Evolutionary conservation across 345 rosid species (phyloP), one percentile per base, ranked within the genome.

Genomic region (Citrus hindsii): DNA sequence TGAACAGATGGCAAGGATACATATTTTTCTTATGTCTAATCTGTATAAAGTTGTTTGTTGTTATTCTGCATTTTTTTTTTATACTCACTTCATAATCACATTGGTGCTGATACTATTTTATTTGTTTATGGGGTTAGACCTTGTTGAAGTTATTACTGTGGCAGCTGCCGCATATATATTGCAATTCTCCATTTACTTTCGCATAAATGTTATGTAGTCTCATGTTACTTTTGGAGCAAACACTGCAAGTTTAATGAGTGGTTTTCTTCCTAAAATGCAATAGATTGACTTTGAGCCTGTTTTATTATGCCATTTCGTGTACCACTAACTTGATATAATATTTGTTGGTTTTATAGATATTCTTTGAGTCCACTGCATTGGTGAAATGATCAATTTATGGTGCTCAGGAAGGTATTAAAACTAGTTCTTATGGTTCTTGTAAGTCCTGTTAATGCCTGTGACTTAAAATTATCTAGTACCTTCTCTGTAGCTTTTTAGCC

Each of bases 301-400:
- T 62, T 24, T 7, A n/a, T 63, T 21, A 24, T 79, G 62, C 61
- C 71, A 27, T 75, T 24, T 70, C 65, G 13, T 60, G 66, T 67
- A 65, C 42, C 59, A 60, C 71, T 67, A 78, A 73, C 38, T 22
- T 61, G n/a, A 30, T 51, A 48, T 32, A 69, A 75, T 77, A 70
- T 67, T 69, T 63, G 33, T 79, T 81, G 48, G 56, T 67, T 58
- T 67, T 84, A 78, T 79, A 87, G 87, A 40, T 68, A 59, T 80
- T 67, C 35, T 71, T 32, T 3, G 33, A 32, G 80, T 80, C 80
- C 63, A 6, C 78, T 55, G 69, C 55, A 55, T 82, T 79, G 83
- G 64, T 79, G 75, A 82, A 40, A 93, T 95, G 98, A 88, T 91
- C 65, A 93, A 92, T 76, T 84, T 84, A 92, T 56, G 88, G 92